Base-by-base conservation (phyloP, 2,329 filamentous ascomycete species). In the Stachybotrys elegans region DNA sequence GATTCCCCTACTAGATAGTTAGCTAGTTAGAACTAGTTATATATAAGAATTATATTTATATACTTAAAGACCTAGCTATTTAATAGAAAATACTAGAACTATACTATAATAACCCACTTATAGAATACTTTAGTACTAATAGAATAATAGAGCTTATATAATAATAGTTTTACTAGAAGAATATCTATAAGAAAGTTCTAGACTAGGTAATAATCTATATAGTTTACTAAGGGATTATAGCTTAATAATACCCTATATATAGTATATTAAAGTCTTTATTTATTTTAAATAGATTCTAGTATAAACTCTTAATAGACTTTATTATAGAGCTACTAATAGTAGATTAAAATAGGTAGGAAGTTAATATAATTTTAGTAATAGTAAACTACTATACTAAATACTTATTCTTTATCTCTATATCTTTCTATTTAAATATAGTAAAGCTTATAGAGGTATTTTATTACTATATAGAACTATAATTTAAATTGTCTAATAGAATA, bases 61-160 rank as follows among this genome's bases (percentile, higher is more conserved):
- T 35, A 35, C n/a, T 35, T n/a, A 35, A 8, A 6, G n/a, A 35
- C 8, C 31, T 16, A 9, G 19, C 8, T 23, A 40, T 44, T 6
- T 40, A 22, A 21, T 40, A 44, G 13, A 16, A 44, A 21, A 7
- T 42, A 27, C 20, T 45, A n/a, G n/a, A 22, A 17, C 21, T 42
- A 37, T 45, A 42, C 21, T 42, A 45, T 45, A 45, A 45, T 42
- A 42, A 45, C 37, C 38, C 38, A 20, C 38, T 45, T 37, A 17
- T 38, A 37, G 22, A 22, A 17, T 36, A 45, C 20, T 40, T 40
- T 45, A 42, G 21, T 27, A 31, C 21, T 11, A 20, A n/a, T 4
- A 22, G 21, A 35, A 41, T 34, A 4, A 22, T 35, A 22, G 23
- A 41, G 22, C 19, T 36, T 23, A 22, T 45, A 22, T 41, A 45